Base-by-base conservation (phyloP, 2,329 filamentous ascomycete genomes). In the Penicillium sp. region DNA sequence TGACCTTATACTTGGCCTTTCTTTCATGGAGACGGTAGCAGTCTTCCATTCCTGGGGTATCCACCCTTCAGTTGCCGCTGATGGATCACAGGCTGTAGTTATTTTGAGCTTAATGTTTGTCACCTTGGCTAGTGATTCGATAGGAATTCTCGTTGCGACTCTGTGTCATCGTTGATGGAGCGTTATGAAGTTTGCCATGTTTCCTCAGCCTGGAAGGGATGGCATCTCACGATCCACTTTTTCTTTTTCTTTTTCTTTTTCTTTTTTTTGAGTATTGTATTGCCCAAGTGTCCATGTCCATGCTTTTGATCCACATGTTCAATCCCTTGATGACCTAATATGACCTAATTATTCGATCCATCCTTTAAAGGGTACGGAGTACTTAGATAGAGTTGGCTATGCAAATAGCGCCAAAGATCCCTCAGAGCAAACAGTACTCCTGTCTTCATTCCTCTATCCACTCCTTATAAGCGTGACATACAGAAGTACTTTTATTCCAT, bases 11-110 rank as follows among this genome's bases (percentile, higher is more conserved):
- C 61, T 63, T 63, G 65, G 65, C 19, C 17, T 3, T n/a, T 42
- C 38, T 40, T 37, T 8, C 51, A 40, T 37, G 13, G 50, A 63
- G 37, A 70, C 67, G 50, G 68, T 70, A 68, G 68, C 65, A 70
- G 57, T 68, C 59, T 64, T 68, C 59, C 68, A 70, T 70, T 67
- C 65, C 63, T 58, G 61, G 56, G 15, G 51, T 22, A 54, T 38
- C 19, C 30, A 37, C n/a, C 9, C 30, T 12, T 8, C 30, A 17
- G 13, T 47, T 17, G 44, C 44, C 44, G 26, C 44, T 12, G 44
- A 17, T 22, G 13, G 22, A 15, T 24, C 12, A 45, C 22, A 24
- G 22, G 17, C 22, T 8, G 24, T 49, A 30, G 45, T 49, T 49
- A 30, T 49, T 49, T 49, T 49, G 45, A 49, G 45, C 26, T 49